Evolutionary conservation across 371 early-diverging fungal genomes (phyloP).

Genomic region (Syncephalis plumigaleata): DNA sequence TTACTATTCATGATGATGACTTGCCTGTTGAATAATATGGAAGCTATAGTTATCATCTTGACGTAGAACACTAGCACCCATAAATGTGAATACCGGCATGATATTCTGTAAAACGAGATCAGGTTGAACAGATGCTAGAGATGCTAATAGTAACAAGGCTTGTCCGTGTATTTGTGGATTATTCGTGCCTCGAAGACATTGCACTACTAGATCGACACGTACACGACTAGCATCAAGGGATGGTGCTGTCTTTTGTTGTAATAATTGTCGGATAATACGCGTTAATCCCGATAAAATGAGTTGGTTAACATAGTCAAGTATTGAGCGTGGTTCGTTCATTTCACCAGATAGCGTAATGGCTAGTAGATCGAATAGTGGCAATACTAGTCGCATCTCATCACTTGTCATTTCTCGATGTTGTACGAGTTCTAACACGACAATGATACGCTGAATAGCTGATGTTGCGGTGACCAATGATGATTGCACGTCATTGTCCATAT

Average conservation of each 20-base stretch:
- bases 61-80: conserved; percentile 88
- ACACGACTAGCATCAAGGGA: conserved; percentile 6
- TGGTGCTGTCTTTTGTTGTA: conserved; percentile 21
- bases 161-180: conserved; percentile 93
- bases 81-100: conserved; percentile 94
- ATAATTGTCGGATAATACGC: conserved; percentile 27
- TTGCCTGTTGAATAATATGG: conserved; percentile 76
- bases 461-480: not conserved
- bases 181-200: conserved; percentile 72
- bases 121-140: conserved; percentile 65
- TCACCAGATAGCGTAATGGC: conserved; percentile 43
- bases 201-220: conserved; percentile 65
- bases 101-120: conserved; percentile 78
- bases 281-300: conserved; percentile 57
- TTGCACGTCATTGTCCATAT: not conserved
- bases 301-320: conserved; percentile 79
- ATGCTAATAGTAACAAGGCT: conserved; percentile 72
- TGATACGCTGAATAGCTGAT: not conserved
- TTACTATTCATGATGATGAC: not conserved
- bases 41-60: conserved; percentile 93
- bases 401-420: conserved; percentile 29
- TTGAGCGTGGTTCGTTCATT: conserved; percentile 27
- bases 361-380: conserved; percentile 57
- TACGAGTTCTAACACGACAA: conserved; percentile 25
- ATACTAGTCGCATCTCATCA: conserved; percentile 26